Evolutionary conservation across 2,329 filamentous ascomycete species (phyloP).

Genomic region (Rachicladosporium sp.): DNA sequence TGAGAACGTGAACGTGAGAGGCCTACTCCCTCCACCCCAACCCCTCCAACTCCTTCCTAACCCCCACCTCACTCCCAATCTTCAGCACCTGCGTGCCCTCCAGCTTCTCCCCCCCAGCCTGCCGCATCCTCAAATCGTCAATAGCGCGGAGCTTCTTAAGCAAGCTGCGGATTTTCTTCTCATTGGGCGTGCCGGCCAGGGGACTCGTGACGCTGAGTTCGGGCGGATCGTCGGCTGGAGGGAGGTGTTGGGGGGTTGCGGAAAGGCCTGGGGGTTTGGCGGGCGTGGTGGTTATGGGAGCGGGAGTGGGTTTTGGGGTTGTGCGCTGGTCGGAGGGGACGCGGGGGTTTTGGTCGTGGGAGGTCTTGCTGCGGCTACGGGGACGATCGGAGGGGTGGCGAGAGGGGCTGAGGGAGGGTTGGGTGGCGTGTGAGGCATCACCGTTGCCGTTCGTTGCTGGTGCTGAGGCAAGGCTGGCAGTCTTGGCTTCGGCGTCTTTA

Average conservation of each 20-base stretch:
- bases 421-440: background rate
- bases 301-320: conserved; percentile 21
- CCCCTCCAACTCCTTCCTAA: conserved; percentile 61
- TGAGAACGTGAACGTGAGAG: too few species aligned
- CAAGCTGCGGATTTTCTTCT: conserved; percentile 88
- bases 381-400: conserved; percentile 17
- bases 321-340: conserved; percentile 15
- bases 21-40: too few species aligned
- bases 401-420: conserved; percentile 1
- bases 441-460: conserved; percentile 34
- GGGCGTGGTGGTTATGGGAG: conserved; percentile 5
- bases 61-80: conserved; percentile 75
- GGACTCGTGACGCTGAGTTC: conserved; percentile 44
- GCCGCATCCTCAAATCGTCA: conserved; percentile 94
- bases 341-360: conserved; percentile 15
- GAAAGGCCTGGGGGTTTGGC: conserved; percentile 3
- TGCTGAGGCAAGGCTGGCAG: conserved; percentile 28
- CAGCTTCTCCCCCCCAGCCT: conserved; percentile 86
- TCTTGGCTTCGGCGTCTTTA: conserved; percentile 61
- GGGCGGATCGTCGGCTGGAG: conserved; percentile 20
- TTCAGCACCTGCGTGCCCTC: conserved; percentile 99
- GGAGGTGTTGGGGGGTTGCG: conserved; percentile 1
- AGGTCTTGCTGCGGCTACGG: conserved; percentile 21
- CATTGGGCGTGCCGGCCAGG: conserved; percentile 53
- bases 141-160: conserved; percentile 97